These are phyloP conservation scores for Angomonas desouzai DNA, from an alignment of 208 protist species.

Conservation along the genomic window DNA sequence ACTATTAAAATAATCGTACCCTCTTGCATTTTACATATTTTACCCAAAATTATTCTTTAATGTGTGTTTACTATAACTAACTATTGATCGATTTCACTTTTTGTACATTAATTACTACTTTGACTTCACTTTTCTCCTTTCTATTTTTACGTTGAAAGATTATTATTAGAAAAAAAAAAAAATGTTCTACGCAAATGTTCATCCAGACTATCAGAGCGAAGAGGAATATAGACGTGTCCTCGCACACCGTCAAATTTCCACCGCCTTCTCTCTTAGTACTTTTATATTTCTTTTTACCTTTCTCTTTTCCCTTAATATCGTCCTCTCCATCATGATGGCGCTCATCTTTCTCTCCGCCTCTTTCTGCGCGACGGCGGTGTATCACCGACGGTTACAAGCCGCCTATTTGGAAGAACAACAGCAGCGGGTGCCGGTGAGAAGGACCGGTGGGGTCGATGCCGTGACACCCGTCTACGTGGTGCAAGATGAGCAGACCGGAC, in stretches of 20 bases:
- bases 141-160: background rate
- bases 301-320: background rate
- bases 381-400: background rate
- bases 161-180: background rate
- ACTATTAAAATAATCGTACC: too few species aligned
- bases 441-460: background rate
- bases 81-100: background rate
- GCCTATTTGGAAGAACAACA: background rate
- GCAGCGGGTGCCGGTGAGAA: background rate
- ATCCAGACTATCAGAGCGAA: background rate
- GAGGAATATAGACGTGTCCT: background rate
- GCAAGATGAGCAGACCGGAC: background rate
- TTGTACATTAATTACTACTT: background rate
- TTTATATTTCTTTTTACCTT: constrained; percentile 7
- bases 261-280: constrained; percentile 1
- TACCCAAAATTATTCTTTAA: background rate
- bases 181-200: background rate
- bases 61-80: background rate
- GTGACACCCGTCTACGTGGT: background rate
- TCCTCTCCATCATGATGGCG: background rate
- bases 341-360: background rate
- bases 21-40: too few species aligned
- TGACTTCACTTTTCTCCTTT: background rate
- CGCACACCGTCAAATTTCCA: background rate
- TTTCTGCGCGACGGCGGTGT: background rate